Evolutionary conservation across 2,329 filamentous ascomycete species (phyloP).

Genomic region (Paecilomyces fulvus): DNA sequence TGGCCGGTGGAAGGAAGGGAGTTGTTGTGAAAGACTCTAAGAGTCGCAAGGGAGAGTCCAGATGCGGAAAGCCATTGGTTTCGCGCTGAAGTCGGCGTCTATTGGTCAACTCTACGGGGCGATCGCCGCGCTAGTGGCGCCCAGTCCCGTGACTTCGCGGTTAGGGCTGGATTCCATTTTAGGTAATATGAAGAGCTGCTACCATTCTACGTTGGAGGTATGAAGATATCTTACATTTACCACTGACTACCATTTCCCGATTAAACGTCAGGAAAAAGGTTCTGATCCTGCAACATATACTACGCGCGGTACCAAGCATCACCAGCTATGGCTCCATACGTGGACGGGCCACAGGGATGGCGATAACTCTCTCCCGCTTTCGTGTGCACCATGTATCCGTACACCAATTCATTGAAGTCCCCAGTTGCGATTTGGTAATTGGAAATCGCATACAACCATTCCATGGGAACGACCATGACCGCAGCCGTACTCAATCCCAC

Average conservation of each 20-base stretch:
- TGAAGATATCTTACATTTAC: too few species aligned
- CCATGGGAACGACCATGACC: constrained; percentile 48
- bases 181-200: too few species aligned
- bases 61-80: neutral
- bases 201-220: too few species aligned
- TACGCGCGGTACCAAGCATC: constrained; percentile 55
- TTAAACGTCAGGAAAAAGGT: constrained; percentile 14
- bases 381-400: constrained; percentile 49
- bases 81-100: neutral
- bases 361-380: constrained; percentile 42
- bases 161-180: neutral
- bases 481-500: constrained; percentile 49
- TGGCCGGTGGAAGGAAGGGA: constrained; percentile 1
- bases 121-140: neutral
- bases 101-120: neutral
- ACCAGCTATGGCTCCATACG: constrained; percentile 52
- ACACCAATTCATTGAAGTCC: constrained; percentile 52
- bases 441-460: constrained; percentile 53
- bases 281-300: constrained; percentile 53
- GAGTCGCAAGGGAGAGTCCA: neutral
- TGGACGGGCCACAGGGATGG: constrained; percentile 50
- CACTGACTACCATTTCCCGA: too few species aligned
- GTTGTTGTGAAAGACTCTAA: neutral
- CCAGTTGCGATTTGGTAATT: constrained; percentile 49
- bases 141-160: neutral